Evolutionary conservation across 768 basidiomycete species (phyloP), one percentile per base, ranked within the genome.

Genomic region (Botryobasidium botryosum): DNA sequence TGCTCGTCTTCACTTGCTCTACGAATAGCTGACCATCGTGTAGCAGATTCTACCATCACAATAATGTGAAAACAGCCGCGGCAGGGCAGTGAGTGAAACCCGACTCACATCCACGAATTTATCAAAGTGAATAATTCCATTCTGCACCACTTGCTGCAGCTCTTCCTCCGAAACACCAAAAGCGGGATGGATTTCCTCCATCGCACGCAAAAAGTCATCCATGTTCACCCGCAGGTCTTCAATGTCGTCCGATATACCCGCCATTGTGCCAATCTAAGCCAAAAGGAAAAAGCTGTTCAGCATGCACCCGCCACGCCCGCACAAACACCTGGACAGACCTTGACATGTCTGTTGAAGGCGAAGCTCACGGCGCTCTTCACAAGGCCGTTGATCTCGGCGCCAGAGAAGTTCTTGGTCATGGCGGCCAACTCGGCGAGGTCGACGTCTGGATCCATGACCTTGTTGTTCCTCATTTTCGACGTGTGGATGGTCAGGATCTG

Each of bases 311-410:
- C 36, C 13, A 26, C 27, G 6, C 12, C 26, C 33, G 27, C 15
- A 0, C 17, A 20, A 26, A 42, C 57, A 33, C 40, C n/a, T n/a
- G n/a, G n/a, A n/a, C n/a, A n/a, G n/a, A 71, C 80, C 65, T 96
- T 96, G 55, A 97, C 88, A 58, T 99, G 94, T 32, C 94, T 69
- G 55, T 84, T 91, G 66, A 99, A 92, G 18, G 94, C 92, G 56
- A 92, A 99, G 75, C 82, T 87, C 1, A 92, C 90, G 26, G 94
- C 94, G 56, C 88, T 94, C 71, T 96, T 97, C 62, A 97, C 82
- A 36, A 99, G 65, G 53, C 94, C 94, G 44, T 75, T 75, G 48
- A 99, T 86, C 62, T 99, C 94, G 1, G 94, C 94, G 45, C 94
- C 94, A 6, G 83, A 86, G 59, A 96, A 99, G 65, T 99, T 99